Percentiles rank a stretch among this genome's conserved stretches.
Evolutionary conservation across 768 basidiomycete species (phyloP).

Genomic region (Boletus tylopilopsis): DNA sequence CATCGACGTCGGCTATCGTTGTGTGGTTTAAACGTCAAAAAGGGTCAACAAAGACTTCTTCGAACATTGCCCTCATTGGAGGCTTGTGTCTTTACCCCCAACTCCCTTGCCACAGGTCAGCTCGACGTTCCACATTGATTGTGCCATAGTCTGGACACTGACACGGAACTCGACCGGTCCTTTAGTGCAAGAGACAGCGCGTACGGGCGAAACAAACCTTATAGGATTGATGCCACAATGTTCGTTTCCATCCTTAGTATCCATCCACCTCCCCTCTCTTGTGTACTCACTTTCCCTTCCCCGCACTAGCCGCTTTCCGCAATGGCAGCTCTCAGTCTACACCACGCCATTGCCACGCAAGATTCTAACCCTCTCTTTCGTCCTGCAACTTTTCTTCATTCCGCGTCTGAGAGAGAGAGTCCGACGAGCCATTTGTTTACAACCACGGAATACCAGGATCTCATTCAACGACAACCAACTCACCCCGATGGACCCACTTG

Average conservation of each 20-base stretch:
- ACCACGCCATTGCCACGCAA: slow-evolving; percentile 46
- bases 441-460: slow-evolving; percentile 35
- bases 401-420: slow-evolving; percentile 12
- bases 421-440: slow-evolving; percentile 14
- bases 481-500: slow-evolving; percentile 39
- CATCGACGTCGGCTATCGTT: no score
- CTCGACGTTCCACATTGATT: not conserved
- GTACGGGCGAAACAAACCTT: not conserved
- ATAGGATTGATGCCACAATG: slow-evolving; percentile 14
- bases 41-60: slow-evolving; percentile 13
- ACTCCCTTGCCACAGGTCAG: slow-evolving; percentile 13
- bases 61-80: not conserved
- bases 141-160: not conserved
- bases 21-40: slow-evolving; percentile 11
- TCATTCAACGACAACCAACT: slow-evolving; percentile 36
- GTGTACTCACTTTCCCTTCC: slow-evolving; percentile 13
- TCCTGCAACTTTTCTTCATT: slow-evolving; percentile 21
- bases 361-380: slow-evolving; percentile 13
- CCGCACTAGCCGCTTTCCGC: slow-evolving; percentile 1
- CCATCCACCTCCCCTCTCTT: slow-evolving; percentile 1
- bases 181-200: slow-evolving; percentile 8
- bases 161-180: not conserved
- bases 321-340: slow-evolving; percentile 63
- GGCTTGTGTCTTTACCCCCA: not conserved
- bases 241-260: slow-evolving; percentile 12